These are phyloP conservation scores for Barbarea vulgaris DNA, from an alignment of 345 rosid species.

Conservation along the genomic window DNA sequence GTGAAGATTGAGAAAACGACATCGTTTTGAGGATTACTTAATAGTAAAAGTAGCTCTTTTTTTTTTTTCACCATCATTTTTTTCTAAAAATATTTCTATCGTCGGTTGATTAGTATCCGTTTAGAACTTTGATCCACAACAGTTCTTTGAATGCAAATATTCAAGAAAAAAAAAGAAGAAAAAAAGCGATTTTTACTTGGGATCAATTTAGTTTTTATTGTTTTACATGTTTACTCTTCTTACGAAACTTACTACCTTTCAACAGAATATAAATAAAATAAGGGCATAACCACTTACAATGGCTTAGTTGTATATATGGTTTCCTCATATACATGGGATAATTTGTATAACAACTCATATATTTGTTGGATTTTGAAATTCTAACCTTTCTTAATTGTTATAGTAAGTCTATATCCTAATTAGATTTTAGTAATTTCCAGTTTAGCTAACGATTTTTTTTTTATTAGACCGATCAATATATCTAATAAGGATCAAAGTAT, in stretches of 20 bases:
- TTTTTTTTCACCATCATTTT: background rate
- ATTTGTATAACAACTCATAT: background rate
- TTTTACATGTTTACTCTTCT: background rate
- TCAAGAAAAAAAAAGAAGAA: background rate
- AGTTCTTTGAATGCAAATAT: conserved; percentile 2
- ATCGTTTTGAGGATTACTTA: background rate
- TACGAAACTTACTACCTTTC: background rate
- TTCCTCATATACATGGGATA: background rate
- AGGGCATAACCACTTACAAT: background rate
- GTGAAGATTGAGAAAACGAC: conserved; percentile 41
- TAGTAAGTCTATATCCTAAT: no score
- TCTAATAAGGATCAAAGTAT: no score
- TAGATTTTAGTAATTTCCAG: no score
- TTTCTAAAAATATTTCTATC: conserved; percentile 10
- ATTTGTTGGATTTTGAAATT: background rate
- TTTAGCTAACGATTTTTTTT: no score
- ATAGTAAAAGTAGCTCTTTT: background rate
- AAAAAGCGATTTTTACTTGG: background rate
- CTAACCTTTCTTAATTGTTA: background rate
- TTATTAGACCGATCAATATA: no score
- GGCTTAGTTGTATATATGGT: background rate
- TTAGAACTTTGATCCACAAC: conserved; percentile 6
- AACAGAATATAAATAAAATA: background rate
- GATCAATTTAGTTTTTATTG: no score
- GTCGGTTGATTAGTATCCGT: background rate